Conservation (phyloP, 495 filamentous ascomycete species). For the Talaromyces trachyspermus region DNA sequence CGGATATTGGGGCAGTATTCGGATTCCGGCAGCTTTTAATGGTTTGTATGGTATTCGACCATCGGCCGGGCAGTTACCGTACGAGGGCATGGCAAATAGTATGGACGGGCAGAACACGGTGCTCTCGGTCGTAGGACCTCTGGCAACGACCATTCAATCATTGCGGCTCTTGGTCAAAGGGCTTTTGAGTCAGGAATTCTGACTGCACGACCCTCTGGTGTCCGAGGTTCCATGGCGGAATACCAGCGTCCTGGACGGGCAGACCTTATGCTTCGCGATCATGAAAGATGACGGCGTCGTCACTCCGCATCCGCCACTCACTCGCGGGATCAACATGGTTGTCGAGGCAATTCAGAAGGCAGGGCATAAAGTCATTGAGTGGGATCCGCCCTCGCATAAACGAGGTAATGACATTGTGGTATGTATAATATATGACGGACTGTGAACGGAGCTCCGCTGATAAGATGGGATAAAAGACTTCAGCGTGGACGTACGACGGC, state of each 20-base stretch:
- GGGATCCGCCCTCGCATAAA: slow-evolving; percentile 48
- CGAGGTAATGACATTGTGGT: slow-evolving; percentile 24
- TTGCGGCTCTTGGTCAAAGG: slow-evolving; percentile 48
- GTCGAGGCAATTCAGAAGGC: slow-evolving; percentile 40
- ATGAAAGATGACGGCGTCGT: slow-evolving; percentile 43
- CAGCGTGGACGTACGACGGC: slow-evolving; percentile 43
- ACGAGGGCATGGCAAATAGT: slow-evolving; percentile 35
- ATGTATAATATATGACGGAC: too few relatives aligned
- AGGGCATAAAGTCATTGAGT: slow-evolving; percentile 51
- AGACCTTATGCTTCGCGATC: slow-evolving; percentile 46
- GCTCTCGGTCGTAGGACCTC: slow-evolving; percentile 51
- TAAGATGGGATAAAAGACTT: too few relatives aligned
- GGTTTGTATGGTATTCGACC: slow-evolving; percentile 50
- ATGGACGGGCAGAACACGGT: slow-evolving; percentile 55
- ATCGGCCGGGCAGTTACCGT: slow-evolving; percentile 38
- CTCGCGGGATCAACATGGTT: slow-evolving; percentile 45
- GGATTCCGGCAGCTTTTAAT: slow-evolving; percentile 61
- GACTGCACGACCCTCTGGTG: slow-evolving; percentile 57
- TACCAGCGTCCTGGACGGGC: slow-evolving; percentile 27
- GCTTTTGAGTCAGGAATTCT: slow-evolving; percentile 49
- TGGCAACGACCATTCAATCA: slow-evolving; percentile 41
- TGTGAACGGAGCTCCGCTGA: too few relatives aligned
- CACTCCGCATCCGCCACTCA: slow-evolving; percentile 46
- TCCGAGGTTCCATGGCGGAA: slow-evolving; percentile 57
- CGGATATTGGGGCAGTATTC: slow-evolving; percentile 69